These are phyloP conservation scores for Pyricularia pennisetigena DNA, from an alignment of 2,329 filamentous ascomycete species.

Conservation along the genomic window DNA sequence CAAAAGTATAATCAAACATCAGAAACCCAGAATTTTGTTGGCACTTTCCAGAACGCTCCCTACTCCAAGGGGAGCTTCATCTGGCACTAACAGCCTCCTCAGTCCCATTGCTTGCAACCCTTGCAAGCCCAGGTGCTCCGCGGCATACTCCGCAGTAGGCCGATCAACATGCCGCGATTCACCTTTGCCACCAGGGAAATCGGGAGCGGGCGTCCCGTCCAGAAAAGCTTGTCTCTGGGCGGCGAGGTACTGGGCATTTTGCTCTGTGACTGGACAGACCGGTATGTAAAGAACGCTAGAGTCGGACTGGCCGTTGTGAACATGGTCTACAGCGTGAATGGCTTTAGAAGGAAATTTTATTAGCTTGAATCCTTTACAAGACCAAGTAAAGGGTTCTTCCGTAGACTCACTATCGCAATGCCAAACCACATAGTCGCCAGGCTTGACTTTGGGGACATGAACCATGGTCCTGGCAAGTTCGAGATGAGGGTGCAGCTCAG, in stretches of 20 bases:
- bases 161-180: conserved; percentile 45
- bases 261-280: conserved; percentile 67
- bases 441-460: conserved; percentile 56
- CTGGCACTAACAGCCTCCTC: conserved; percentile 21
- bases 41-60: conserved; percentile 25
- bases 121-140: conserved; percentile 17
- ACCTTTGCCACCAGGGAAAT: conserved; percentile 64
- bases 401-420: conserved; percentile 59
- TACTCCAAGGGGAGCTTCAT: conserved; percentile 22
- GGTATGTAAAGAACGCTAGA: conserved; percentile 87
- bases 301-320: conserved; percentile 61
- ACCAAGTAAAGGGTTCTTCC: background rate
- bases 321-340: conserved; percentile 76
- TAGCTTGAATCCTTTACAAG: background rate
- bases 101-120: conserved; percentile 36
- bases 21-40: conserved; percentile 35
- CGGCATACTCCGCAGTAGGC: conserved; percentile 28
- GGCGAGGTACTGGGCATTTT: conserved; percentile 61
- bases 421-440: conserved; percentile 74
- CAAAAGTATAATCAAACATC: conserved; percentile 3
- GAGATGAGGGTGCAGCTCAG: conserved; percentile 58
- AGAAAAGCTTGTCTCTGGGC: conserved; percentile 65
- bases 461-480: conserved; percentile 60
- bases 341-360: conserved; percentile 16
- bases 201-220: conserved; percentile 55